Percentiles rank a stretch among this genome's conserved stretches.
phyloP scores from a whole-genome alignment of 139 green algal species.

The Dunaliella sp. region DNA sequence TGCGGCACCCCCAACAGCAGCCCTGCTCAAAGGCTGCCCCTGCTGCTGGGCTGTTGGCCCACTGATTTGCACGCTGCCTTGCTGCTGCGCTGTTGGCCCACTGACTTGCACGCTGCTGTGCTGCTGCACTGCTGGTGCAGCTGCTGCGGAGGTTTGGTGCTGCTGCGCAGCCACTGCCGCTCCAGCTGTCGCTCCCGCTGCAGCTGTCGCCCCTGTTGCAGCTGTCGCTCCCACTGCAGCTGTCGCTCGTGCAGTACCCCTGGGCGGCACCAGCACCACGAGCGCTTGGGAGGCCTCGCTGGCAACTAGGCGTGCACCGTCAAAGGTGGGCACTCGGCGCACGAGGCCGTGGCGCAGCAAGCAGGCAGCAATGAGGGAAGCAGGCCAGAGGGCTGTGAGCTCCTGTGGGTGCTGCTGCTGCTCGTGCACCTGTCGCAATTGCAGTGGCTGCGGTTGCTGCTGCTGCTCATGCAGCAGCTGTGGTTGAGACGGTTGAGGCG shows the following conservation, averaged over 20 bases:
- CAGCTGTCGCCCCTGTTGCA: background rate
- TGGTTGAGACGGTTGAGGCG: too few species aligned
- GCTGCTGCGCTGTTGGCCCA: too few species aligned
- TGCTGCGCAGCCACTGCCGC: too few species aligned
- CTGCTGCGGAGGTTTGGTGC: background rate
- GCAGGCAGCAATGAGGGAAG: background rate
- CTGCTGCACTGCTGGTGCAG: background rate
- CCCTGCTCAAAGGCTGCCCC: too few species aligned
- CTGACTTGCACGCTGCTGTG: too few species aligned
- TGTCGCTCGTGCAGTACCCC: background rate
- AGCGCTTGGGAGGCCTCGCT: background rate
- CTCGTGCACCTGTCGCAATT: background rate
- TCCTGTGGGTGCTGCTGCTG: background rate
- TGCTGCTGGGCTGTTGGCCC: too few species aligned
- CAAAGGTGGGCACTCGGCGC: background rate
- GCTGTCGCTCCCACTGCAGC: background rate
- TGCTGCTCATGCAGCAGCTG: background rate
- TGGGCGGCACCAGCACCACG: background rate
- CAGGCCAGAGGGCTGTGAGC: background rate
- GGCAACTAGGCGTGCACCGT: background rate
- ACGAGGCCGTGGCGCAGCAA: background rate
- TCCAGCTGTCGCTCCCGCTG: background rate
- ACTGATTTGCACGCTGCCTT: too few species aligned
- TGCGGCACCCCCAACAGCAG: too few species aligned
- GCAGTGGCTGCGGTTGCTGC: background rate